Conservation (phyloP, 495 filamentous ascomycete species). For the Neurospora intermedia region DNA sequence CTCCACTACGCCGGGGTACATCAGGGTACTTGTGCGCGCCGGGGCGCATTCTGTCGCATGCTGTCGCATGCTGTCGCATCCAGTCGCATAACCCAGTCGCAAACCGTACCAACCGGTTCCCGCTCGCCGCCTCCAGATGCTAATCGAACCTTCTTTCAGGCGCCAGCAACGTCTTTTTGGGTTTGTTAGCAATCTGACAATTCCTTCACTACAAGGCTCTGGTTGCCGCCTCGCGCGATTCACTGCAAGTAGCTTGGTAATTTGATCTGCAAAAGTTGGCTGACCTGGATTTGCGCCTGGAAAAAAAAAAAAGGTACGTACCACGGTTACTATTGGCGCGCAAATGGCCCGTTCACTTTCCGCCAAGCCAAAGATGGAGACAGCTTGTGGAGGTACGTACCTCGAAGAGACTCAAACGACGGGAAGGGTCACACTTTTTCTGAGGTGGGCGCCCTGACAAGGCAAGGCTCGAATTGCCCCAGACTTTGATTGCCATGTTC, state of each 20-base stretch:
- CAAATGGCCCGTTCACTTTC: neutral
- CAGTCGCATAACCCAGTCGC: neutral
- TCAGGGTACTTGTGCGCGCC: conserved; percentile 19
- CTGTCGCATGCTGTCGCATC: neutral
- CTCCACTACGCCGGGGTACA: conserved; percentile 23
- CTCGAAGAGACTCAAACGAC: neutral
- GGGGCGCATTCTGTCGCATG: neutral
- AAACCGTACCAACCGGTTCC: conserved; percentile 4
- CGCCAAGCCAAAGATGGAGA: neutral
- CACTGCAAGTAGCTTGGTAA: neutral
- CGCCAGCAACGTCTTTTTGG: conserved; percentile 1
- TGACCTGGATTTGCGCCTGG: neutral
- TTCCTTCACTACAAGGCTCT: neutral
- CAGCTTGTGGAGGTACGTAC: neutral
- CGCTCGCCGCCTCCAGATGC: conserved; percentile 8
- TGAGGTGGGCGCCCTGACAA: neutral
- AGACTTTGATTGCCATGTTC: neutral
- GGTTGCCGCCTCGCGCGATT: neutral
- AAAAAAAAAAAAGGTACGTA: neutral
- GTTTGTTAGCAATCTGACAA: neutral
- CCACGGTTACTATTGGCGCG: neutral
- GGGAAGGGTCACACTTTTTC: neutral
- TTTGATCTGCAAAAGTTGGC: neutral
- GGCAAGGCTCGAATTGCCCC: neutral
- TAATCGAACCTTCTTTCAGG: conserved; percentile 20